phyloP scores from a whole-genome alignment of 2,329 filamentous ascomycete species.

The Neoarthrinium moseri region DNA sequence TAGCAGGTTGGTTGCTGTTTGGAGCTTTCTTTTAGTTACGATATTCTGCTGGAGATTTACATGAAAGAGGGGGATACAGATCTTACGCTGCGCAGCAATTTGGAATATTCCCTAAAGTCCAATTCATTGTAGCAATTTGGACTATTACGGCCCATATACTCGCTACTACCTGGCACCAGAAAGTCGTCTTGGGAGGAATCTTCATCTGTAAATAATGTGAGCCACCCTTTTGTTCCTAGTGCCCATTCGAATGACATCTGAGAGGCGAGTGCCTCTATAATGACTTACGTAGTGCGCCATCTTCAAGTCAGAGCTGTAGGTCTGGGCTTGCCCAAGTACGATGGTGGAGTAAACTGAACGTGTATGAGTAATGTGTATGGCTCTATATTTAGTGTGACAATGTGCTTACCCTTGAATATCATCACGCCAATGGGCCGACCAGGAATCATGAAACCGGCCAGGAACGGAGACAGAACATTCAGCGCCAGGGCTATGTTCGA shows the following conservation, averaged over 20 bases:
- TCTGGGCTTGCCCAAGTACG: slow-evolving; percentile 33
- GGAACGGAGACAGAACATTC: slow-evolving; percentile 53
- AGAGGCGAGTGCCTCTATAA: too few species aligned
- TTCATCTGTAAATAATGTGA: slow-evolving; percentile 28
- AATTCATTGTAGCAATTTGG: slow-evolving; percentile 47
- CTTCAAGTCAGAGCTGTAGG: slow-evolving; percentile 33
- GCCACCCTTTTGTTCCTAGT: too few species aligned
- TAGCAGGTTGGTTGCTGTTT: slow-evolving; percentile 39
- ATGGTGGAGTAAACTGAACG: slow-evolving; percentile 38
- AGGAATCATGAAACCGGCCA: slow-evolving; percentile 59
- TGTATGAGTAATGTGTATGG: not conserved
- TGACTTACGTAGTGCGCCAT: slow-evolving; percentile 29
- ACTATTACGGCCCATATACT: slow-evolving; percentile 47
- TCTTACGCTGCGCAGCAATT: slow-evolving; percentile 37
- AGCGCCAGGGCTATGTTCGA: slow-evolving; percentile 51
- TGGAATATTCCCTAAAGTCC: slow-evolving; percentile 43
- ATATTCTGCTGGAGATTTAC: too few species aligned
- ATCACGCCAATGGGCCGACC: slow-evolving; percentile 55
- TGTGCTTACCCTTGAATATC: slow-evolving; percentile 44
- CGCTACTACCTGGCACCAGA: slow-evolving; percentile 48
- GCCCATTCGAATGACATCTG: too few species aligned
- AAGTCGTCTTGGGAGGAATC: slow-evolving; percentile 44
- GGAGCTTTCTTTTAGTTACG: slow-evolving; percentile 25
- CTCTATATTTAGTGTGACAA: too few species aligned
- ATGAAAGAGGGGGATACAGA: too few species aligned